Percentiles rank a stretch among this genome's conserved stretches.
Evolutionary conservation across 345 rosid species (phyloP).

Genomic region (Clausena lansium): DNA sequence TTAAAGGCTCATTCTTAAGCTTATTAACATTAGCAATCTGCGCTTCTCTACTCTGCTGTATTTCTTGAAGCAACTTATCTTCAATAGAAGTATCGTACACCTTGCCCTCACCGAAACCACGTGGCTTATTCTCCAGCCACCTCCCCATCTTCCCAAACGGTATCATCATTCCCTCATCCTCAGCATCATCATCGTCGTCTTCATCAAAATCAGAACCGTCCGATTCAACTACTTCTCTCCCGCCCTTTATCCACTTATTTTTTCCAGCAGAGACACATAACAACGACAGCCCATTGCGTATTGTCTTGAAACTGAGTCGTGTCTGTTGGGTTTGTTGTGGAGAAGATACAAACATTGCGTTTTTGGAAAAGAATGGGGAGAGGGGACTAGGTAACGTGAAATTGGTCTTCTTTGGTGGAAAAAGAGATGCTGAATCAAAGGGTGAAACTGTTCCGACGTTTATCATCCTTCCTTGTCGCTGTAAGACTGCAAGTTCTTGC

Average conservation of each 20-base stretch:
- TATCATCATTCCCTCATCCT: constrained; percentile 41
- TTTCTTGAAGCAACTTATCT: constrained; percentile 78
- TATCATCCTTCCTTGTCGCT: constrained; percentile 18
- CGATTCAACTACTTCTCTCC: constrained; percentile 7
- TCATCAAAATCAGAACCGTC: constrained; percentile 30
- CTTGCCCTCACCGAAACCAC: constrained; percentile 77
- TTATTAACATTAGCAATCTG: constrained; percentile 61
- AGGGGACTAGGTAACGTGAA: background rate
- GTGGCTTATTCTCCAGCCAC: constrained; percentile 73
- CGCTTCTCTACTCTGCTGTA: constrained; percentile 62
- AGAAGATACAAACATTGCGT: constrained; percentile 10
- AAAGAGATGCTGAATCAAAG: constrained; percentile 24
- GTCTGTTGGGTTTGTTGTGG: constrained; percentile 21
- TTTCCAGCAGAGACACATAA: constrained; percentile 12
- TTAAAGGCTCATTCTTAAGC: constrained; percentile 51
- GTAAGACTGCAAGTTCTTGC: background rate
- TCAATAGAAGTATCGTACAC: constrained; percentile 68
- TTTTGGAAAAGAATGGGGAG: constrained; percentile 9
- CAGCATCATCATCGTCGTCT: constrained; percentile 32
- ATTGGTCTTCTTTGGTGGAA: background rate
- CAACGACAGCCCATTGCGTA: constrained; percentile 20
- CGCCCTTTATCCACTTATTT: background rate
- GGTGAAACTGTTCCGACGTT: constrained; percentile 26
- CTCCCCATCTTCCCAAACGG: constrained; percentile 58
- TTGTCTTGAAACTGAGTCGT: constrained; percentile 12